These are phyloP conservation scores for Kodamaea alishanica DNA, from an alignment of 1,139 yeast genomes.

Conservation along the genomic window DNA sequence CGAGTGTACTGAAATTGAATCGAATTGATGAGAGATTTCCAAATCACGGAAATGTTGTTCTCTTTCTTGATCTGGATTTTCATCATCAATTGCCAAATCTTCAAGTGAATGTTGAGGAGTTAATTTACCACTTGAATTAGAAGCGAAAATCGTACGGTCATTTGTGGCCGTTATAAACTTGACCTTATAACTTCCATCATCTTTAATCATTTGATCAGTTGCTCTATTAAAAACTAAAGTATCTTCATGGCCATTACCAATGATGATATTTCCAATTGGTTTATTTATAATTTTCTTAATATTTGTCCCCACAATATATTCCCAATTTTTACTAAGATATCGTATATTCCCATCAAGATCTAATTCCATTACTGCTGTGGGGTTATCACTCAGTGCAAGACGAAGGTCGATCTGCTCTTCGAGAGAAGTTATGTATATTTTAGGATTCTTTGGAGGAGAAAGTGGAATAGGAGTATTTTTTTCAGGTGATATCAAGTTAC, in stretches of 20 bases:
- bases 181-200: slow-evolving; percentile 75
- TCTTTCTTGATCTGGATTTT: slow-evolving; percentile 1
- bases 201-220: slow-evolving; percentile 63
- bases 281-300: slow-evolving; percentile 50
- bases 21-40: background rate
- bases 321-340: slow-evolving; percentile 77
- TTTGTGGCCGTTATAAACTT: slow-evolving; percentile 62
- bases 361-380: slow-evolving; percentile 82
- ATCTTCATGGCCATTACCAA: slow-evolving; percentile 64
- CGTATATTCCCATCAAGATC: slow-evolving; percentile 76
- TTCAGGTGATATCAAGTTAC: too few relatives aligned
- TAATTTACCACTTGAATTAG: slow-evolving; percentile 17
- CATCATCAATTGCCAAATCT: slow-evolving; percentile 3
- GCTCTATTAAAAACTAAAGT: slow-evolving; percentile 68
- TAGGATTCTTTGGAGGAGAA: too few relatives aligned
- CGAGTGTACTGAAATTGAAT: slow-evolving; percentile 4
- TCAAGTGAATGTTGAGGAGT: slow-evolving; percentile 27
- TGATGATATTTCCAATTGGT: slow-evolving; percentile 62
- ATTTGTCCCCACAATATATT: slow-evolving; percentile 63
- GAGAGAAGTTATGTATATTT: slow-evolving; percentile 12
- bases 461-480: too few relatives aligned
- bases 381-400: slow-evolving; percentile 62
- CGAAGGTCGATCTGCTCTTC: slow-evolving; percentile 47
- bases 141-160: slow-evolving; percentile 13
- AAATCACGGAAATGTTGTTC: slow-evolving; percentile 1